Percentiles rank a stretch among this genome's conserved stretches.
Conservation (phyloP, 2,329 filamentous ascomycete species). For the Stemphylium lycopersici region DNA sequence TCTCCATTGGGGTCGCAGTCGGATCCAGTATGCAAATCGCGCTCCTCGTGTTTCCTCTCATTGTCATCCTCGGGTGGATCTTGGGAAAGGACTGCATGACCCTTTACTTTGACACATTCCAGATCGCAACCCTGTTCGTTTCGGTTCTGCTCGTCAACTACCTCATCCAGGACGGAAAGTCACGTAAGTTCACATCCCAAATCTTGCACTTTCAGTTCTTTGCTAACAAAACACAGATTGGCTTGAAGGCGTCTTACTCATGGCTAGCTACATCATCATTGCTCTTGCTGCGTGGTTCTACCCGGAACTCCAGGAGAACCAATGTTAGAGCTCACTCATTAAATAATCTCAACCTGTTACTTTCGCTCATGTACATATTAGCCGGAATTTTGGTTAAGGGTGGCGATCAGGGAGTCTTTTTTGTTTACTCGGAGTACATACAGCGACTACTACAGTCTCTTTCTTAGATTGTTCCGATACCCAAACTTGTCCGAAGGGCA, state of each 20-base stretch:
- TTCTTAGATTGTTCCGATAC: slow-evolving; percentile 14
- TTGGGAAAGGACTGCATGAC: slow-evolving; percentile 68
- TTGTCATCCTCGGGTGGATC: slow-evolving; percentile 67
- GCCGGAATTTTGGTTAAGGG: background rate
- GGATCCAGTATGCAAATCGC: slow-evolving; percentile 71
- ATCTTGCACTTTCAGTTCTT: background rate
- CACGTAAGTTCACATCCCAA: slow-evolving; percentile 40
- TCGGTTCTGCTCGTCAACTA: slow-evolving; percentile 65
- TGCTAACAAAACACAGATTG: slow-evolving; percentile 50
- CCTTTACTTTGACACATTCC: slow-evolving; percentile 85
- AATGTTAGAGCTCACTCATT: slow-evolving; percentile 17
- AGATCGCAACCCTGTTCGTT: slow-evolving; percentile 71
- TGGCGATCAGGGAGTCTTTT: background rate
- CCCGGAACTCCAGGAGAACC: slow-evolving; percentile 34
- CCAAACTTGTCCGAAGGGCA: slow-evolving; percentile 8
- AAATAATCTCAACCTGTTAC: background rate
- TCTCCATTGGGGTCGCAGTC: slow-evolving; percentile 70
- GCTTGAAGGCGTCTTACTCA: slow-evolving; percentile 67
- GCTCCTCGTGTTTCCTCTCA: slow-evolving; percentile 65
- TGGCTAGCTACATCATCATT: slow-evolving; percentile 67
- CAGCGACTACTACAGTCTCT: background rate
- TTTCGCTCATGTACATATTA: slow-evolving; percentile 3
- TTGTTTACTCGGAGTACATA: background rate
- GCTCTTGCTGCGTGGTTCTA: slow-evolving; percentile 64
- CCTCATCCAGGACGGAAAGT: slow-evolving; percentile 66